Conservation (phyloP, 164 flowering plant genomes). For the Cinnamomum micranthum region DNA sequence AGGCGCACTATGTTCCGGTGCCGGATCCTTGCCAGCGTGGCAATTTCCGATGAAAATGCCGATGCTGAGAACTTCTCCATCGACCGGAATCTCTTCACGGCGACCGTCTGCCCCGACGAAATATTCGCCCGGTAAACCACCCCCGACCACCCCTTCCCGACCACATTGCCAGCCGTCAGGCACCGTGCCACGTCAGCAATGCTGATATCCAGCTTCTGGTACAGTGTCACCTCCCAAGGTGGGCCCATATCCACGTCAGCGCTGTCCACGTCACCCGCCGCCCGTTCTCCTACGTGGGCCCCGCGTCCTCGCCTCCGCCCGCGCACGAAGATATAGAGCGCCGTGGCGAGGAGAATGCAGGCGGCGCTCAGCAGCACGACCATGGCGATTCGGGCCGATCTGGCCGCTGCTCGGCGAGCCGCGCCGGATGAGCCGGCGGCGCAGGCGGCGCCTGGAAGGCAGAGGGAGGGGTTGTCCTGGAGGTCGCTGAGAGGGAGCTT, state of each 20-base stretch:
- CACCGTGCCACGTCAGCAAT: slow-evolving; percentile 58
- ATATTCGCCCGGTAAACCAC: slow-evolving; percentile 72
- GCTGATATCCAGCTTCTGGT: slow-evolving; percentile 78
- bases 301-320: slow-evolving; percentile 15
- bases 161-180: slow-evolving; percentile 66
- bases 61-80: slow-evolving; percentile 40
- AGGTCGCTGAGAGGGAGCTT: slow-evolving; percentile 67
- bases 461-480: slow-evolving; percentile 57
- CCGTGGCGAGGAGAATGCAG: slow-evolving; percentile 53
- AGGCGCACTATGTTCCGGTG: slow-evolving; percentile 84
- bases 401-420: slow-evolving; percentile 23
- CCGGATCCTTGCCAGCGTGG: slow-evolving; percentile 78
- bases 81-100: slow-evolving; percentile 92
- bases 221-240: slow-evolving; percentile 80
- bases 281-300: slow-evolving; percentile 24
- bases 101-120: slow-evolving; percentile 55
- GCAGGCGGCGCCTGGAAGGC: slow-evolving; percentile 34
- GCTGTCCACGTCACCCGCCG: slow-evolving; percentile 14
- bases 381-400: slow-evolving; percentile 49
- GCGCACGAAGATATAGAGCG: slow-evolving; percentile 48
- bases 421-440: slow-evolving; percentile 11
- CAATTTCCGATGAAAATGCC: slow-evolving; percentile 75
- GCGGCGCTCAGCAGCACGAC: slow-evolving; percentile 57
- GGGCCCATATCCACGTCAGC: slow-evolving; percentile 59
- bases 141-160: slow-evolving; percentile 95